Conservation (phyloP, 176 grass and related monocot genomes). For the Bonia amplexicaulis region DNA sequence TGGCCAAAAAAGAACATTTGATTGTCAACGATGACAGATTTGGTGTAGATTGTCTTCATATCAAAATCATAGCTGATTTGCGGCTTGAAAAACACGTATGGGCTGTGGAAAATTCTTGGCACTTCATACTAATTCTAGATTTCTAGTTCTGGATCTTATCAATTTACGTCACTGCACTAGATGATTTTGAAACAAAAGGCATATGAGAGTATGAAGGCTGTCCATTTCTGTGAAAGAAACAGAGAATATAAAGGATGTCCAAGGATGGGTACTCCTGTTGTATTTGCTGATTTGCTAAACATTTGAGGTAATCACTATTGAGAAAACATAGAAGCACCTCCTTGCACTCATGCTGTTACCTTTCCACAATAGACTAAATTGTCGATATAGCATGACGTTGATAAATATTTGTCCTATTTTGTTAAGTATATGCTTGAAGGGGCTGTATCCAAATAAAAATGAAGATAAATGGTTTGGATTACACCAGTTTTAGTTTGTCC, state of each 20-base stretch:
- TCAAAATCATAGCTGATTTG: not conserved
- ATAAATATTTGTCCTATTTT: not conserved
- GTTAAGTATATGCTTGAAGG: not conserved
- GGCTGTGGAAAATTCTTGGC: not conserved
- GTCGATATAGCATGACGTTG: not conserved
- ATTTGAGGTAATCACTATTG: not conserved
- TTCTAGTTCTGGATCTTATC: not conserved
- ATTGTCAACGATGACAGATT: not conserved
- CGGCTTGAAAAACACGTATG: not conserved
- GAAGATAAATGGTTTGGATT: not conserved
- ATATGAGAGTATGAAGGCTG: not conserved
- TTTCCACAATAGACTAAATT: constrained; percentile 21
- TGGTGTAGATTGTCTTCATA: not conserved
- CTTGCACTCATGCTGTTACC: not conserved
- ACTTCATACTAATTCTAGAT: not conserved
- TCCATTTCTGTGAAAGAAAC: not conserved
- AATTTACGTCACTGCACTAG: not conserved
- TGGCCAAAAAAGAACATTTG: not conserved
- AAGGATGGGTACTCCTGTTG: not conserved
- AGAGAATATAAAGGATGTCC: not conserved
- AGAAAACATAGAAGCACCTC: too few relatives aligned
- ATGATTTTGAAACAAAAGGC: not conserved
- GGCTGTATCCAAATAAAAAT: not conserved
- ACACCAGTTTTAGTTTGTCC: not conserved
- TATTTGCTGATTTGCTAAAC: not conserved